Conservation (phyloP, 345 rosid species). For the Isatis tinctoria region DNA sequence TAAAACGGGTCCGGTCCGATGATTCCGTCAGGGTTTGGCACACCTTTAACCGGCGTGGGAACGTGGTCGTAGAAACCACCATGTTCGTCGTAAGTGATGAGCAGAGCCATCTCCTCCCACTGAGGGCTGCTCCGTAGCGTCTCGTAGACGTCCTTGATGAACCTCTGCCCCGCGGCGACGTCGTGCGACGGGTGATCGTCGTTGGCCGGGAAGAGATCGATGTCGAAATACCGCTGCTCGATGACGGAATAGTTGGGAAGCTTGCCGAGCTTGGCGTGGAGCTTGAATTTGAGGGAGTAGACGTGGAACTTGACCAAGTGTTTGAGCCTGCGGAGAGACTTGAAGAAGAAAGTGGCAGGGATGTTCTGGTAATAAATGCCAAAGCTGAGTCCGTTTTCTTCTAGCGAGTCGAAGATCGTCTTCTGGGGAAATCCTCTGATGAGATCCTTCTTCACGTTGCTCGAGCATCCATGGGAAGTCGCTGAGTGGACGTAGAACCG, state of each 20-base stretch:
- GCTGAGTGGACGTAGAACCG: slow-evolving; percentile 97
- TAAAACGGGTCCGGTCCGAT: slow-evolving; percentile 88
- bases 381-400: slow-evolving; percentile 74
- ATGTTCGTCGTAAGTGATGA: slow-evolving; percentile 93
- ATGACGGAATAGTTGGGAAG: slow-evolving; percentile 83
- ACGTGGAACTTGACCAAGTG: slow-evolving; percentile 64
- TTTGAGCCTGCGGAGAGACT: slow-evolving; percentile 66
- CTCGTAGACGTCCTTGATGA: slow-evolving; percentile 96
- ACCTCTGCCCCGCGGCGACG: slow-evolving; percentile 76
- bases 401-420: slow-evolving; percentile 88
- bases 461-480: slow-evolving; percentile 85
- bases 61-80: slow-evolving; percentile 99
- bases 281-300: slow-evolving; percentile 56
- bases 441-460: slow-evolving; percentile 86
- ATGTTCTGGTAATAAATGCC: slow-evolving; percentile 96
- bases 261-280: slow-evolving; percentile 65
- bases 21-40: slow-evolving; percentile 93
- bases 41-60: slow-evolving; percentile 73
- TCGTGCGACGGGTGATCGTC: slow-evolving; percentile 99
- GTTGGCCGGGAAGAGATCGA: slow-evolving; percentile 64
- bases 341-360: slow-evolving; percentile 85
- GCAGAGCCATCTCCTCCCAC: slow-evolving; percentile 91
- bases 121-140: slow-evolving; percentile 85
- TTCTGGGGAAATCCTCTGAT: slow-evolving; percentile 87
- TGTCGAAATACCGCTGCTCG: slow-evolving; percentile 85